Evolutionary conservation across 108 stramenopile genomes (phyloP), one percentile per base, ranked within the genome.

Genomic region (Fragilariopsis cylindrus): DNA sequence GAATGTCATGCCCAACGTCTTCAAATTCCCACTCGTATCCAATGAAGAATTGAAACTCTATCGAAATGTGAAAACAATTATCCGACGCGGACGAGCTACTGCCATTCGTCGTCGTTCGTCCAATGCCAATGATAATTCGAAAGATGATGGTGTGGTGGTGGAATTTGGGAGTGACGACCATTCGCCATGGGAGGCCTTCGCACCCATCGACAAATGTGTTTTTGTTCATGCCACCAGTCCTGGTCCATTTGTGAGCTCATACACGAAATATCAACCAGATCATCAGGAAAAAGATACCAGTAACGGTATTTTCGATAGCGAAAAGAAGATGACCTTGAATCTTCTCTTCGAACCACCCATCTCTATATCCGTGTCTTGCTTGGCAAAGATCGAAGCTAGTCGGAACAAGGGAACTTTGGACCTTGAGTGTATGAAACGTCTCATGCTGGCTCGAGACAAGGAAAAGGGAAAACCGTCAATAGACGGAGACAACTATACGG

Each of bases 141-240:
- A 39, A 19, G 30, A 49, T 18, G 30, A 42, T 16, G 53, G 45
- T 42, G 44, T 68, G 7, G 44, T 11, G 12, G 62, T 69, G 39
- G 57, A 69, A 7, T 19, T 64, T 44, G 42, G 44, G 18, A 13
- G 50, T 13, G n/a, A 46, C 30, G 65, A 54, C 65, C 16, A 39
- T 66, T 30, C 3, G 8, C 19, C 58, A 8, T 60, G 43, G 41
- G 46, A 64, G 49, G 7, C 49, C 6, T 19, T 42, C 6, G 55
- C 66, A 5, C 40, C 41, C 43, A 30, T 30, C 12, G 48, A 53
- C 4, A 64, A 74, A 13, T 48, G 21, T n/a, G 42, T 70, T 30
- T 79, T 79, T 68, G 68, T 79, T 7, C 78, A 79, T 44, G 73
- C 71, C n/a, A 78, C 77, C 47, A 78, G 77, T 19, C 77, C 77